Percentiles rank a stretch among this genome's conserved stretches.
Conservation (phyloP, 345 rosid genomes). For the Nephelium lappaceum region DNA sequence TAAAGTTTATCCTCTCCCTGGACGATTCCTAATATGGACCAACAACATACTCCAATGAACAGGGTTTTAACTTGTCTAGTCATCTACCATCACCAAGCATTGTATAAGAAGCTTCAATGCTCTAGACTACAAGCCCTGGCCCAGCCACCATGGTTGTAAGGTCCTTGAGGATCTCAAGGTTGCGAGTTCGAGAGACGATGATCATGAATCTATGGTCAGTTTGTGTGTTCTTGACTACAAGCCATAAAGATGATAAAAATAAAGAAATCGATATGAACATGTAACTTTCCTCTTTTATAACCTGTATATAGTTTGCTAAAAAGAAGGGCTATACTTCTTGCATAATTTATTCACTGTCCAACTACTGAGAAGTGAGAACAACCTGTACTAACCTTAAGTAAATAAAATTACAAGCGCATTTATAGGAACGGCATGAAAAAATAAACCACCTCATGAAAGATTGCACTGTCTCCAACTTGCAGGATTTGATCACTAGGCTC, state of each 20-base stretch:
- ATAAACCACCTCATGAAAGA: constrained; percentile 59
- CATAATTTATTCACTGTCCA: not conserved
- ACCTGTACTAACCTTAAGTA: not conserved
- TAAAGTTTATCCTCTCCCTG: not conserved
- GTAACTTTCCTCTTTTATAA: not conserved
- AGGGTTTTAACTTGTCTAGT: not conserved
- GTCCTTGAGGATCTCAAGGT: too few species aligned
- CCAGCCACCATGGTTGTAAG: too few species aligned
- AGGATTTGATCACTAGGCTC: constrained; percentile 79
- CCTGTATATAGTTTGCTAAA: not conserved
- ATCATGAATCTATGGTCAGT: too few species aligned
- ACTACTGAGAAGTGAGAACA: not conserved
- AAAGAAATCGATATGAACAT: not conserved
- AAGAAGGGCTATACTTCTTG: not conserved
- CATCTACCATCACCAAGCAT: constrained; percentile 12
- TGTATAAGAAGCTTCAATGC: not conserved
- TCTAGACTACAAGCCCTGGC: too few species aligned
- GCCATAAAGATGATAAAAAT: not conserved
- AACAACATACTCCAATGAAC: not conserved
- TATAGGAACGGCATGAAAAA: not conserved
- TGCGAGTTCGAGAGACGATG: too few species aligned
- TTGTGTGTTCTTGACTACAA: not conserved
- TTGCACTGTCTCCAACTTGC: constrained; percentile 49
- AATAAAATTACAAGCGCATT: constrained; percentile 5
- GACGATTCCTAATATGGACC: not conserved